Evolutionary conservation across 2,329 filamentous ascomycete genomes (phyloP).

Genomic region (Rhynchosporium agropyri): DNA sequence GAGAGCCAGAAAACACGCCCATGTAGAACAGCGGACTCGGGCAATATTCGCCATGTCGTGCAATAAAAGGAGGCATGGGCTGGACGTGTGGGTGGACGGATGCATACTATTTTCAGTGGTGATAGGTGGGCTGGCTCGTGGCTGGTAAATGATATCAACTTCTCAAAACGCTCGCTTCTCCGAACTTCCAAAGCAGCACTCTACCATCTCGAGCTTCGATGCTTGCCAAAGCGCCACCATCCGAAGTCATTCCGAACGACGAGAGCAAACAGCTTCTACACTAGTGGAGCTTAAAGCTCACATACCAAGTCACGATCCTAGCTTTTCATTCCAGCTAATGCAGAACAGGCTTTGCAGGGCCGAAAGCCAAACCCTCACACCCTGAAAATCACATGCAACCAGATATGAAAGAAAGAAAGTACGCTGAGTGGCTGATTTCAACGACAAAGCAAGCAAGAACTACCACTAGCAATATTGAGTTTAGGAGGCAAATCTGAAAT

Average conservation of each 20-base stretch:
- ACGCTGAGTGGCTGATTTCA: slow-evolving; percentile 24
- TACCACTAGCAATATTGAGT: slow-evolving; percentile 3
- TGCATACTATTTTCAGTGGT: slow-evolving; percentile 1
- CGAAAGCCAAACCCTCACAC: neutral
- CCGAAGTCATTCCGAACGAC: slow-evolving; percentile 11
- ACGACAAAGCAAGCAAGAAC: slow-evolving; percentile 23
- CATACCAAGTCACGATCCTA: slow-evolving; percentile 11
- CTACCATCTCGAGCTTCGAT: neutral
- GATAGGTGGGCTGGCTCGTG: too few species aligned
- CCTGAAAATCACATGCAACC: slow-evolving; percentile 5
- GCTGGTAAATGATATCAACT: neutral
- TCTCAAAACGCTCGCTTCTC: slow-evolving; percentile 9
- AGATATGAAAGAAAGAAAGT: neutral
- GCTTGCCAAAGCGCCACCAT: slow-evolving; percentile 6
- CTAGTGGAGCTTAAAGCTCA: neutral
- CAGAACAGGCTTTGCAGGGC: neutral
- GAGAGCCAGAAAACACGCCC: slow-evolving; percentile 2
- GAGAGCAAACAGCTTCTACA: neutral
- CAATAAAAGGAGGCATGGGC: slow-evolving; percentile 1
- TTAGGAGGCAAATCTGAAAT: neutral
- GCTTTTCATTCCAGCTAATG: slow-evolving; percentile 1
- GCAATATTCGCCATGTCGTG: neutral
- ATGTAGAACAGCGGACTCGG: slow-evolving; percentile 9
- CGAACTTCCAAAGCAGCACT: slow-evolving; percentile 8
- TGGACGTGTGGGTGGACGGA: slow-evolving; percentile 8